Evolutionary conservation across 169 alveolate species (phyloP).

Genomic region (Plasmodium gaboni): DNA sequence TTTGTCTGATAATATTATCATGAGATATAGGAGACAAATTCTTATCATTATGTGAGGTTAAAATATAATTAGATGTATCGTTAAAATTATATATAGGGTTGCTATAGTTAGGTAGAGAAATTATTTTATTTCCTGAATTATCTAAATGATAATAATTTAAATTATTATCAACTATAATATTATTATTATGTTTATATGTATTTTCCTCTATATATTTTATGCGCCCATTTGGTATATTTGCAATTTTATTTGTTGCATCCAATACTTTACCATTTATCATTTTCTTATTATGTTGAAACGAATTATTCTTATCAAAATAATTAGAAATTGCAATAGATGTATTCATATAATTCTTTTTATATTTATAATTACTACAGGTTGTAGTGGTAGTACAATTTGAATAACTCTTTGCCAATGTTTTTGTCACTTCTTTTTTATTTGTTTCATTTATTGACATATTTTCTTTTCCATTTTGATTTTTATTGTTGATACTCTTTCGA

Average conservation of each 20-base stretch:
- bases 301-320: not conserved
- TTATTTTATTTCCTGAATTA: slow-evolving; percentile 1
- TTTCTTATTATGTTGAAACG: slow-evolving; percentile 2
- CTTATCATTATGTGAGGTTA: not conserved
- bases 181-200: slow-evolving; percentile 10
- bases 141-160: not conserved
- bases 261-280: not conserved
- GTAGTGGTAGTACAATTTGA: slow-evolving; percentile 19
- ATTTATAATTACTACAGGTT: slow-evolving; percentile 20
- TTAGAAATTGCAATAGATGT: not conserved
- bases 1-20: slow-evolving; percentile 3
- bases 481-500: not conserved
- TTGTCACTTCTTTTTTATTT: too few species aligned
- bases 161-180: not conserved
- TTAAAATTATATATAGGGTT: slow-evolving; percentile 19
- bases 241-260: not conserved
- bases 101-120: not conserved
- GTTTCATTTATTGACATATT: not conserved
- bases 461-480: not conserved
- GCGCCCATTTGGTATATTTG: not conserved
- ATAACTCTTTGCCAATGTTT: not conserved
- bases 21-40: slow-evolving; percentile 9
- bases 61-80: not conserved
- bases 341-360: slow-evolving; percentile 16
- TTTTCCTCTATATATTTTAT: not conserved